Evolutionary conservation across 108 stramenopile species (phyloP).

Genomic region (Nitzschia sp.): DNA sequence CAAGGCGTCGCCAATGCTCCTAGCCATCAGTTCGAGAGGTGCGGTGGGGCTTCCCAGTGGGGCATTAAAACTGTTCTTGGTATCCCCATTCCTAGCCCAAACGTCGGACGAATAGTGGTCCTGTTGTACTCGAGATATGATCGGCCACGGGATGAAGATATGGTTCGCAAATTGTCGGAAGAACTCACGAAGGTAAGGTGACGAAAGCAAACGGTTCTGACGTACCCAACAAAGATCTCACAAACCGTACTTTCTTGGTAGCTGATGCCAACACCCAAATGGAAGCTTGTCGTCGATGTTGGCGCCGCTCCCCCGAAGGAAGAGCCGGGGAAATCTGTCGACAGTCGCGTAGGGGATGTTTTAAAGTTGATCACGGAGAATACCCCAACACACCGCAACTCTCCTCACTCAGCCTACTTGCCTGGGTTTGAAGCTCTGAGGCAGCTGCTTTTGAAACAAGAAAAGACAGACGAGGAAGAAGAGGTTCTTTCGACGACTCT

Average conservation of each 20-base stretch:
- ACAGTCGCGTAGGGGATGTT: constrained; percentile 29
- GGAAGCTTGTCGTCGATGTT: constrained; percentile 89
- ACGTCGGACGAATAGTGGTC: constrained; percentile 84
- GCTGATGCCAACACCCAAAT: constrained; percentile 82
- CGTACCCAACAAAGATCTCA: background rate
- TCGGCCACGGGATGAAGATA: constrained; percentile 63
- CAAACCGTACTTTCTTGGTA: constrained; percentile 19
- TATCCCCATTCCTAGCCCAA: constrained; percentile 81
- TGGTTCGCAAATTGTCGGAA: constrained; percentile 65
- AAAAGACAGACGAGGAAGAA: constrained; percentile 51
- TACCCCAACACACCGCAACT: constrained; percentile 54
- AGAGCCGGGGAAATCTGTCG: constrained; percentile 6
- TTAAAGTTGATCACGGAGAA: constrained; percentile 50
- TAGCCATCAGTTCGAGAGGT: constrained; percentile 72
- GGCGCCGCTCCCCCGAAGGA: constrained; percentile 27
- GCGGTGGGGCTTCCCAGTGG: constrained; percentile 86
- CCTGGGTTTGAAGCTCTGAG: constrained; percentile 68
- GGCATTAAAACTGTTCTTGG: constrained; percentile 87
- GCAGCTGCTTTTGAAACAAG: constrained; percentile 52
- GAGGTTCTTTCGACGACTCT: constrained; percentile 53
- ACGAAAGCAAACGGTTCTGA: background rate
- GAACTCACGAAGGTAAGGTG: constrained; percentile 68
- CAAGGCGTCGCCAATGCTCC: constrained; percentile 75
- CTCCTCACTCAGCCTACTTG: constrained; percentile 51
- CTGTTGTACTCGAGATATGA: constrained; percentile 77